These are phyloP conservation scores for Lophiostoma macrostomum DNA, from an alignment of 495 filamentous ascomycete species.

Conservation along the genomic window DNA sequence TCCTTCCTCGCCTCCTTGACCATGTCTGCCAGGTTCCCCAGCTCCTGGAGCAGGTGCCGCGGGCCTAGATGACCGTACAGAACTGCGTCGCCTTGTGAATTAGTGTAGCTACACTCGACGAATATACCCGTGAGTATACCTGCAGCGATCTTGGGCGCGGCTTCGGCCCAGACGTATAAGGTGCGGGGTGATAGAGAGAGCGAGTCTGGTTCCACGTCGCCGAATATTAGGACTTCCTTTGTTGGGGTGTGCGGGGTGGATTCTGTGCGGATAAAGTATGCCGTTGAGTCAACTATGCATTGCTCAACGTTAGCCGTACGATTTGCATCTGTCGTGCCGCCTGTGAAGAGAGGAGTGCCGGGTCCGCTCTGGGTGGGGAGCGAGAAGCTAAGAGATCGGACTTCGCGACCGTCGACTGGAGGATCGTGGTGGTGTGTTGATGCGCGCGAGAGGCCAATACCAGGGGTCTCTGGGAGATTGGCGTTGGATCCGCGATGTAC, in stretches of 20 bases:
- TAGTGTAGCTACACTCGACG: slow-evolving; percentile 92
- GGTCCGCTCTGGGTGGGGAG: slow-evolving; percentile 25
- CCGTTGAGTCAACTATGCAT: slow-evolving; percentile 68
- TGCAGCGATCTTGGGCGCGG: slow-evolving; percentile 72
- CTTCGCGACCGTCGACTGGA: slow-evolving; percentile 22
- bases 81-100: slow-evolving; percentile 65
- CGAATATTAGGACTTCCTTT: slow-evolving; percentile 82
- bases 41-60: slow-evolving; percentile 71
- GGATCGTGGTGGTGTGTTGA: background rate
- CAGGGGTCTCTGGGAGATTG: slow-evolving; percentile 29
- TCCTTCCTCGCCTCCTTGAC: slow-evolving; percentile 50
- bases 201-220: slow-evolving; percentile 90
- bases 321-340: slow-evolving; percentile 24
- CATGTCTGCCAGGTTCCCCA: slow-evolving; percentile 64
- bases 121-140: slow-evolving; percentile 74
- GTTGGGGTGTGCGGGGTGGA: slow-evolving; percentile 12
- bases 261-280: slow-evolving; percentile 82
- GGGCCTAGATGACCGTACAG: slow-evolving; percentile 89
- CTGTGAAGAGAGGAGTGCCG: slow-evolving; percentile 27
- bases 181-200: slow-evolving; percentile 80
- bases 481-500: slow-evolving; percentile 40
- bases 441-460: slow-evolving; percentile 4
- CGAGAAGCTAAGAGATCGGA: slow-evolving; percentile 26
- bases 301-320: slow-evolving; percentile 27
- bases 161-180: slow-evolving; percentile 72